Conservation (phyloP, 2,329 filamentous ascomycete genomes). For the Mariannaea sp. region DNA sequence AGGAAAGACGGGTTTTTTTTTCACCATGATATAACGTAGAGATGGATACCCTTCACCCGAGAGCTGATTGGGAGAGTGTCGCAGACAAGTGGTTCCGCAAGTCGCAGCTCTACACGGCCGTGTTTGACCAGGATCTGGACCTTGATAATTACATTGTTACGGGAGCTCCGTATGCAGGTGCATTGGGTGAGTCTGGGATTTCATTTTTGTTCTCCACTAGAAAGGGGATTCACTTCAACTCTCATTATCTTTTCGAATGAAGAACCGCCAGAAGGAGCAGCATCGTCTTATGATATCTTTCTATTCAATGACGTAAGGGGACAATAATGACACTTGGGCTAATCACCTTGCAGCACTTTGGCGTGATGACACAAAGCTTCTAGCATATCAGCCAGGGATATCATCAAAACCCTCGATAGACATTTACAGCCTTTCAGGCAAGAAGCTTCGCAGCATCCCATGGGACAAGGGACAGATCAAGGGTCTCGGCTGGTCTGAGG, state of each 20-base stretch:
- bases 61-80: constrained; percentile 91
- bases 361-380: constrained; percentile 84
- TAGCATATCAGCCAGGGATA: constrained; percentile 74
- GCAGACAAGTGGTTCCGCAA: constrained; percentile 96
- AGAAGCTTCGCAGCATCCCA: constrained; percentile 80
- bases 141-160: constrained; percentile 92
- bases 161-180: constrained; percentile 91
- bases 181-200: constrained; percentile 74
- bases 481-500: constrained; percentile 93
- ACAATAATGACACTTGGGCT: constrained; percentile 3
- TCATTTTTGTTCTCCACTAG: not conserved
- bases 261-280: not conserved
- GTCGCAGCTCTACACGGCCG: constrained; percentile 86
- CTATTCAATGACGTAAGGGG: constrained; percentile 12
- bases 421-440: constrained; percentile 91
- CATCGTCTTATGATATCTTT: not conserved
- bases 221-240: not conserved
- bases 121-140: constrained; percentile 93
- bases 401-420: constrained; percentile 84
- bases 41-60: constrained; percentile 68
- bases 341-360: constrained; percentile 69
- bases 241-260: not conserved
- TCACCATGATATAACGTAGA: constrained; percentile 41
- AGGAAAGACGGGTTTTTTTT: not conserved
- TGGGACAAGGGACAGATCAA: constrained; percentile 91